Percentiles rank a stretch among this genome's conserved stretches.
Evolutionary conservation across 2,329 filamentous ascomycete species (phyloP).

Genomic region (Penicillium palitans): DNA sequence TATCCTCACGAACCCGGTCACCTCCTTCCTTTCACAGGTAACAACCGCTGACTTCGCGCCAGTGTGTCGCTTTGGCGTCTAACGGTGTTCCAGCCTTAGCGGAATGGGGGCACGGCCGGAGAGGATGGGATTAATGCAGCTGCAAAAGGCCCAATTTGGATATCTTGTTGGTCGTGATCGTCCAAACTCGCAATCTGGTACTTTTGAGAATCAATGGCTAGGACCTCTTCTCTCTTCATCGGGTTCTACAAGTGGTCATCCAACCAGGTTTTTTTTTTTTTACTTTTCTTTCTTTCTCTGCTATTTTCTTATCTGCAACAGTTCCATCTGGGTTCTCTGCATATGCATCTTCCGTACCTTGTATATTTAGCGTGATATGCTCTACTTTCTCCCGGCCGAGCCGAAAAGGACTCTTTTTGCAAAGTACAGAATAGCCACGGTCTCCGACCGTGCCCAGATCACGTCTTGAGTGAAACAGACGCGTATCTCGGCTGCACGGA

Average conservation of each 20-base stretch:
- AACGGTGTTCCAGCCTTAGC: conserved; percentile 9
- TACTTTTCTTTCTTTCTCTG: neutral
- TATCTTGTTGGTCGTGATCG: conserved; percentile 9
- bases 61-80: conserved; percentile 22
- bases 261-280: no score
- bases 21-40: neutral
- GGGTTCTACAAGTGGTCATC: neutral
- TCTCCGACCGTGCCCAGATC: conserved; percentile 13
- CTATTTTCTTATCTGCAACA: conserved; percentile 3
- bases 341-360: conserved; percentile 7
- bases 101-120: conserved; percentile 6
- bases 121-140: conserved; percentile 7
- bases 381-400: conserved; percentile 12
- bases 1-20: neutral
- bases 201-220: conserved; percentile 6
- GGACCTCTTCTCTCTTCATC: neutral
- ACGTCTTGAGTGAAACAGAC: conserved; percentile 32
- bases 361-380: neutral
- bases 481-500: conserved; percentile 41
- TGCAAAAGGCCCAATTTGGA: conserved; percentile 24
- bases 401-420: neutral
- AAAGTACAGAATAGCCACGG: conserved; percentile 3
- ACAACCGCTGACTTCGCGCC: conserved; percentile 15
- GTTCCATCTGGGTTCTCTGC: conserved; percentile 6
- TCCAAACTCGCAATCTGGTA: conserved; percentile 17